phyloP scores from a whole-genome alignment of 2,329 filamentous ascomycete species.

The Chrysoporthe deuterocubensis region DNA sequence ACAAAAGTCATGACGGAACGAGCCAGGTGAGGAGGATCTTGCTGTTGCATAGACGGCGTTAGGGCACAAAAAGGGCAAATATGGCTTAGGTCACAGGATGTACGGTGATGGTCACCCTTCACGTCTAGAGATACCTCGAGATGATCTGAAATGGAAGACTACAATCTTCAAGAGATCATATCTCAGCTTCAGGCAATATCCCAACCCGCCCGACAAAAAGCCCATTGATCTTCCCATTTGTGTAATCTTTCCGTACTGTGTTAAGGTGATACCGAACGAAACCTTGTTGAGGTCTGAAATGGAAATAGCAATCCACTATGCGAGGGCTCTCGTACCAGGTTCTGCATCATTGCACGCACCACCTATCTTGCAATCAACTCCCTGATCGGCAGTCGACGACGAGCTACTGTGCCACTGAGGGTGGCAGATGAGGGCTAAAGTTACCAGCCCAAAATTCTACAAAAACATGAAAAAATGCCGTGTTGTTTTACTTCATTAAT shows the following conservation, averaged over 20 bases:
- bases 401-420: not conserved
- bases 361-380: not conserved
- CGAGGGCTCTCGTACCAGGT: not conserved
- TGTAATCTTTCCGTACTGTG: not conserved
- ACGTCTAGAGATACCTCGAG: slow-evolving; percentile 19
- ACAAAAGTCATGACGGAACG: slow-evolving; percentile 20
- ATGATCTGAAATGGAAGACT: slow-evolving; percentile 23
- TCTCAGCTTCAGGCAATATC: not conserved
- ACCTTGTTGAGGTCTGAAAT: not conserved
- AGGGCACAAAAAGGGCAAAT: slow-evolving; percentile 23
- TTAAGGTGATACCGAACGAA: not conserved
- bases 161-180: slow-evolving; percentile 14
- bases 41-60: slow-evolving; percentile 35
- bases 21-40: slow-evolving; percentile 23
- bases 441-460: not conserved
- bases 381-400: not conserved
- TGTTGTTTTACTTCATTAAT: not conserved
- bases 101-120: slow-evolving; percentile 15
- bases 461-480: not conserved
- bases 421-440: not conserved
- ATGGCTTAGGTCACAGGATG: slow-evolving; percentile 17
- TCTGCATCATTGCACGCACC: not conserved
- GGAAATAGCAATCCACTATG: not conserved
- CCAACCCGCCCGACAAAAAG: not conserved
- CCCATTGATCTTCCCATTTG: not conserved